Evolutionary conservation across 1,284 basidiomycete species (phyloP), one percentile per base, ranked within the genome.

Genomic region (Ganoderma sp.): DNA sequence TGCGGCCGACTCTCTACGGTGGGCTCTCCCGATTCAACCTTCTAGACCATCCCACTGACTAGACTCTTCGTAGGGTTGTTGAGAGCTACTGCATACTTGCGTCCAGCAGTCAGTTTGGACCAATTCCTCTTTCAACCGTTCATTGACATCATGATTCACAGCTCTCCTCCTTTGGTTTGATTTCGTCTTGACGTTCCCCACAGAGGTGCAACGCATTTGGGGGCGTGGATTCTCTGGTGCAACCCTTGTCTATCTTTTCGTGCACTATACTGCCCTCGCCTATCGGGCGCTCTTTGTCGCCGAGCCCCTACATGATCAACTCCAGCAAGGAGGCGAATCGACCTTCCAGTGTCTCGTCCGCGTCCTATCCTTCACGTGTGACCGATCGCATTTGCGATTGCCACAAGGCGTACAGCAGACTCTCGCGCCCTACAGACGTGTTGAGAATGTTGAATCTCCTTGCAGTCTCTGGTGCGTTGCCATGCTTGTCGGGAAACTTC

Each of bases 201-300:
- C 57, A 8, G 72, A 73, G 37, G 58, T 69, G 8, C 37, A 56
- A 2, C 48, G 42, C 7, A 63, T 73, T 0, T 71, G 72, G 70
- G 22, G 25, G 1, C 56, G 58, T 12, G 64, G 64, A 19, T 37
- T 61, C 52, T 61, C 58, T 14, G 67, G 65, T 0, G 64, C 63
- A 6, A 73, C 65, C 4, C 15, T 67, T 4, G 58, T 70, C 3
- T 73, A 64, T 25, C 41, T 71, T 15, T 15, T 67, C 4, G 67
- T 64, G 22, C 70, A 69, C 0, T 71, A 73, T 52, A 54, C 41
- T 10, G 37, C 48, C 6, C n/a, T 66, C 28, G 19, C 61, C 12
- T 57, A 61, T 7, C 42, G 61, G 17, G 6, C 56, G n/a, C 42
- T 68, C 32, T 45, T 48, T 10, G 17, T 68, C 28, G 22, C 57